phyloP scores from a whole-genome alignment of 176 grass and related monocot genomes.

The Aegilops sharonensis region DNA sequence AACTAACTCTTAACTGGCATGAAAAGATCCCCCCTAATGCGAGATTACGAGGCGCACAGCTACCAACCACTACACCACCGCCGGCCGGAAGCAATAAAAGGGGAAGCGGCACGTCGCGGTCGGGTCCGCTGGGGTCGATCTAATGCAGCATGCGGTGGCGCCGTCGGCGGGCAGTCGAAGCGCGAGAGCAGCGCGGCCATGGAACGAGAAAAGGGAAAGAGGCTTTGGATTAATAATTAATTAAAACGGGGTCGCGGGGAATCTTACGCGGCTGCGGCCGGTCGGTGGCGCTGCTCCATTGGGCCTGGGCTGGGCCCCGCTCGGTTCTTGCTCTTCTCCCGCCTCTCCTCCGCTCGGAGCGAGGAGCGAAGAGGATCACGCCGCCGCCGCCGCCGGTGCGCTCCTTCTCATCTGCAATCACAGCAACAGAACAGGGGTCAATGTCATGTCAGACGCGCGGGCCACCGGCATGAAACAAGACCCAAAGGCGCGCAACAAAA shows the following conservation, averaged over 20 bases:
- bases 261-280: conserved; percentile 49
- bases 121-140: neutral
- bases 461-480: conserved; percentile 26
- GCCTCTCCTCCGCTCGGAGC: neutral
- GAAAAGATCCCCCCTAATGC: neutral
- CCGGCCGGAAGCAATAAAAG: neutral
- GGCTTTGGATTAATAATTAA: neutral
- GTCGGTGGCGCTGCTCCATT: conserved; percentile 49
- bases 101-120: neutral
- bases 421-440: neutral
- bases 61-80: conserved; percentile 28
- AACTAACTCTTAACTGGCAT: neutral
- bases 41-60: conserved; percentile 17
- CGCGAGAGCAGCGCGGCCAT: neutral
- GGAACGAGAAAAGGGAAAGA: neutral
- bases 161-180: neutral
- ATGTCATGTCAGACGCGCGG: conserved; percentile 42
- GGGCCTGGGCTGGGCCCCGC: conserved; percentile 2
- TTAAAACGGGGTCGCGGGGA: neutral
- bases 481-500: neutral
- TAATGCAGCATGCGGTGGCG: conserved; percentile 8
- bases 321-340: neutral
- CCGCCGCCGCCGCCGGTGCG: conserved; percentile 19
- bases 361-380: neutral
- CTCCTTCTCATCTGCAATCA: conserved; percentile 49